A percentile compares a stretch with the other conserved stretches of the same genome.
Evolutionary conservation across 257 asterid species (phyloP).

Genomic region (Parsonsia alboflavescens): DNA sequence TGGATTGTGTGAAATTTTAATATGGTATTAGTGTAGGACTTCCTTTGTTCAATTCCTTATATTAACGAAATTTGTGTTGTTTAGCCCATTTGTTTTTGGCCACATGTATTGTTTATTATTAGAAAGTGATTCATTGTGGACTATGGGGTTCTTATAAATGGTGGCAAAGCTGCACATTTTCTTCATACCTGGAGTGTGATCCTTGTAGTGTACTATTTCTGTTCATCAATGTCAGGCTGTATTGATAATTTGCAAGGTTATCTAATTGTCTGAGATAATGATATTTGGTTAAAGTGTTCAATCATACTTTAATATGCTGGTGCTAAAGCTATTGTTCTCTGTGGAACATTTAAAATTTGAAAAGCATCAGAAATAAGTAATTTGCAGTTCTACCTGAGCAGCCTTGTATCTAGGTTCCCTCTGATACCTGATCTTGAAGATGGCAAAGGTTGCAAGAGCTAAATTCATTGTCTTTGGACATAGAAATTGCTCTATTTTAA

Average conservation of each 20-base stretch:
- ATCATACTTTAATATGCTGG: not conserved
- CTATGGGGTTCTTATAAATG: not conserved
- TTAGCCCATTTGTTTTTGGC: too few relatives aligned
- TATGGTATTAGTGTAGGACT: too few relatives aligned
- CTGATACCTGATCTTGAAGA: slow-evolving; percentile 1
- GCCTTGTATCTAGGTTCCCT: not conserved
- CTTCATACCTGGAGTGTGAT: not conserved
- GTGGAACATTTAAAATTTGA: not conserved
- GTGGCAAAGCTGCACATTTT: slow-evolving; percentile 2
- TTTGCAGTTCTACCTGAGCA: not conserved
- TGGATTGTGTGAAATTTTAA: too few relatives aligned
- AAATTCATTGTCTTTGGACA: not conserved
- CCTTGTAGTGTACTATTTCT: not conserved
- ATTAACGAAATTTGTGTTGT: too few relatives aligned
- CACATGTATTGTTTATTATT: too few relatives aligned
- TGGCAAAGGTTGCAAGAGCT: not conserved
- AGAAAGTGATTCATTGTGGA: not conserved
- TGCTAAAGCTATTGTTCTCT: not conserved
- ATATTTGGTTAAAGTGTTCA: not conserved
- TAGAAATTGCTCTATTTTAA: not conserved
- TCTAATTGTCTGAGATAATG: not conserved
- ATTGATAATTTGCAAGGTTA: not conserved
- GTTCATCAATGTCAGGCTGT: not conserved
- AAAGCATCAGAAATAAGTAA: not conserved
- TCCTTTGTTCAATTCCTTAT: too few relatives aligned